Conservation (phyloP, 2,329 filamentous ascomycete genomes). For the Aspergillus caelatus region DNA sequence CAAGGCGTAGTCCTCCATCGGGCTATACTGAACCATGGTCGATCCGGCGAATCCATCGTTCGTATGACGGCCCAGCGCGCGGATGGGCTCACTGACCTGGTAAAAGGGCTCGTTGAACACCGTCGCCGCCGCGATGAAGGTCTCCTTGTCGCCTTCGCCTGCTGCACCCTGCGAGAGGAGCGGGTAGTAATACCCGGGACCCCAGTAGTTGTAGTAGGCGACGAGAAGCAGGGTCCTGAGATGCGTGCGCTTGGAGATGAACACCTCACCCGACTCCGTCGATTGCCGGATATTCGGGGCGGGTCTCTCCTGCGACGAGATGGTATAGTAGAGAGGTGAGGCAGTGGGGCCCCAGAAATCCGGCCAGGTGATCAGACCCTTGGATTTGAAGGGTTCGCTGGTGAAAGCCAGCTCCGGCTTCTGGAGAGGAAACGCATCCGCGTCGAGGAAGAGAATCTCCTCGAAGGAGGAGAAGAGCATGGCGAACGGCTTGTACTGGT, state of each 20-base stretch:
- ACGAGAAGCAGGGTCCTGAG: constrained; percentile 46
- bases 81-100: constrained; percentile 43
- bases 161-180: constrained; percentile 51
- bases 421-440: constrained; percentile 49
- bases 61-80: constrained; percentile 35
- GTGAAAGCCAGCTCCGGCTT: constrained; percentile 47
- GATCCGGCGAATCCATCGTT: constrained; percentile 37
- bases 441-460: constrained; percentile 53
- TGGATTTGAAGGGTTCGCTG: constrained; percentile 43
- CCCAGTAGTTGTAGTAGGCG: constrained; percentile 54
- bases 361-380: constrained; percentile 50
- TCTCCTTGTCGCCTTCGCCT: constrained; percentile 56
- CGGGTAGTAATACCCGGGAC: constrained; percentile 48
- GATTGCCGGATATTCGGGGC: constrained; percentile 30
- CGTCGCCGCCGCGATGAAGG: constrained; percentile 50
- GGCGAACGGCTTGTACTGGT: constrained; percentile 52
- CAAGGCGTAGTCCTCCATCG: constrained; percentile 36
- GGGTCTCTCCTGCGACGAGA: constrained; percentile 33
- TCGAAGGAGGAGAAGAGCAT: constrained; percentile 55
- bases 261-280: constrained; percentile 49
- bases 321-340: constrained; percentile 41
- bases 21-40: constrained; percentile 45
- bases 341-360: constrained; percentile 49
- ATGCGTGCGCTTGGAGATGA: constrained; percentile 49
- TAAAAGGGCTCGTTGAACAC: constrained; percentile 48